Conservation (phyloP, 73 alveolate genomes). For the Paramecium pentaurelia region DNA sequence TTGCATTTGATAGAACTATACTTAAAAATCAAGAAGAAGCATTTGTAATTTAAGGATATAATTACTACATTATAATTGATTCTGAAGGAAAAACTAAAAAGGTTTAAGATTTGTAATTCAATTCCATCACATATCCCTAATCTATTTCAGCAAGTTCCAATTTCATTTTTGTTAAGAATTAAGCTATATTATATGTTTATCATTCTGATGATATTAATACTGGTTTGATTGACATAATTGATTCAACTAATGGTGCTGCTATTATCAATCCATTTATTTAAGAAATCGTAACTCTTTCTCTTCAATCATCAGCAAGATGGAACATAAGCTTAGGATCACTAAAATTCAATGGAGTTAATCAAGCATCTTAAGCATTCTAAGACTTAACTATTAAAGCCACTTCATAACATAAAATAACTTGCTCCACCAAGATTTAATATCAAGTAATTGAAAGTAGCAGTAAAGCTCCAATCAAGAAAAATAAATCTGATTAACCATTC, state of each 20-base stretch:
- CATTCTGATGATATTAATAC: neutral
- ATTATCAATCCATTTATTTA: neutral
- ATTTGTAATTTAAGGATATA: neutral
- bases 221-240: neutral
- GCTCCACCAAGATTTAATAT: neutral
- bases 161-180: neutral
- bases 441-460: neutral
- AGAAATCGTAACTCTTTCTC: neutral
- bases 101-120: neutral
- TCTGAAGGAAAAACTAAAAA: neutral
- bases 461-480: neutral
- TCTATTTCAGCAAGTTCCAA: neutral
- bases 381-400: neutral
- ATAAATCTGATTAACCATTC: neutral
- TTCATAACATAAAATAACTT: neutral
- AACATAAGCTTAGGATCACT: neutral
- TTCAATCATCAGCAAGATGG: neutral
- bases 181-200: neutral
- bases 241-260: neutral
- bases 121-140: neutral
- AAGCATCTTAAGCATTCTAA: neutral
- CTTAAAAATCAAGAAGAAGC: neutral
- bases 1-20: neutral
- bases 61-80: neutral
- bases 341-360: neutral